Evolutionary conservation across 139 green algal species (phyloP), one percentile per base, ranked within the genome.

Genomic region (Zygnema circumcarinatum): DNA sequence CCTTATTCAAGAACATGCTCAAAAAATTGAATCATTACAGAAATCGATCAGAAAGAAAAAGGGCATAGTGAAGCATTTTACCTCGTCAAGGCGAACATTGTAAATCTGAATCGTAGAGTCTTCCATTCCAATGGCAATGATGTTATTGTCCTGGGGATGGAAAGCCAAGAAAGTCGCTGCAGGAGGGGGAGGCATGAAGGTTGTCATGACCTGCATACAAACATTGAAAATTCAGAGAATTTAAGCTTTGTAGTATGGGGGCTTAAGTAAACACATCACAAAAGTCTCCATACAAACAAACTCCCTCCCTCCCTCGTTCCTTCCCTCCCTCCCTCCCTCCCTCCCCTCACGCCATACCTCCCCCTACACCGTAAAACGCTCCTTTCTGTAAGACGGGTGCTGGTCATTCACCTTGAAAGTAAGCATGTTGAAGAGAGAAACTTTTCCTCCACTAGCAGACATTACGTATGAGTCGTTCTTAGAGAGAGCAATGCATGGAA

Each of bases 401-500:
- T n/a, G n/a, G n/a, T n/a, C 7, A 62, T 25, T 62, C 47, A 91
- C 87, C 84, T 90, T 92, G 76, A 92, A 92, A 29, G 88, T 92
- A 38, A 90, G 79, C 82, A 92, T 82, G 83, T 92, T 92, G 88
- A 90, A 92, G 25, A 92, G 88, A 20, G 83, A 88, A 2, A 92
- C 84, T 82, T 90, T 90, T 56, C 88, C 88, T 36, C 88, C 88
- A 38, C 36, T 79, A 36, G 83, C 88, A n/a, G 83, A 90, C 73
- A 92, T 89, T n/a, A 92, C 88, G 31, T 92, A 92, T n/a, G 73
- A 87, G 82, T 92, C 88, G 84, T 92, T 92, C 74, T 90, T 92
- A 35, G 88, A 92, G 16, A 92, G 56, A 36, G 88, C 88, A 31
- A 90, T 88, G 62, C 88, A 92, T 16, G 83, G 84, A 29, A 87